phyloP scores from a whole-genome alignment of 306 rosid species.

The Astragalus membranaceus region DNA sequence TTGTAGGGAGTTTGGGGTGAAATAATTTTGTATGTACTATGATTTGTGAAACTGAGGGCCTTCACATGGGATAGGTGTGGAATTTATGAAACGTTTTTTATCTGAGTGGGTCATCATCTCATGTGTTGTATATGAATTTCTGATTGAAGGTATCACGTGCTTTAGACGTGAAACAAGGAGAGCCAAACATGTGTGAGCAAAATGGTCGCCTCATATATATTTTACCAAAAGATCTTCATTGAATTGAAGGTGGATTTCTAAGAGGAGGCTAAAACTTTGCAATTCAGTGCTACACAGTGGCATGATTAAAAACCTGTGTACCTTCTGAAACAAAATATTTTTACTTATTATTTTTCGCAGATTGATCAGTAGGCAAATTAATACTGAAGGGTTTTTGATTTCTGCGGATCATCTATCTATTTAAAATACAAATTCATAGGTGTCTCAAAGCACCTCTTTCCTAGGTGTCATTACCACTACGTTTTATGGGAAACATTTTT shows the following conservation, averaged over 20 bases:
- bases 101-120: background rate
- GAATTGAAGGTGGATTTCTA: background rate
- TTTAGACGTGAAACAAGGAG: constrained; percentile 48
- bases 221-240: background rate
- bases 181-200: constrained; percentile 14
- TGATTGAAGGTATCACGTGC: constrained; percentile 47
- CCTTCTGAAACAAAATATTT: background rate
- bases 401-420: too few relatives aligned
- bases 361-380: too few relatives aligned
- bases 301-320: background rate
- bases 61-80: constrained; percentile 30
- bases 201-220: too few relatives aligned
- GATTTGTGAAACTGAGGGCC: background rate
- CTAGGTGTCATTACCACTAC: too few relatives aligned
- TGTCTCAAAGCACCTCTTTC: too few relatives aligned
- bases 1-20: background rate
- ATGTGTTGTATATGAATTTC: background rate
- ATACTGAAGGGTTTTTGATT: too few relatives aligned
- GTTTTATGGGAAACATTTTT: too few relatives aligned
- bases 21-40: background rate
- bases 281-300: constrained; percentile 3
- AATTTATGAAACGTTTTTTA: constrained; percentile 16
- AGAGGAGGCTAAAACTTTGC: background rate
- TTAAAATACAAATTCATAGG: too few relatives aligned
- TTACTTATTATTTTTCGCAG: background rate